phyloP scores from a whole-genome alignment of 2,329 filamentous ascomycete genomes.

The Periglandula ipomoeae region DNA sequence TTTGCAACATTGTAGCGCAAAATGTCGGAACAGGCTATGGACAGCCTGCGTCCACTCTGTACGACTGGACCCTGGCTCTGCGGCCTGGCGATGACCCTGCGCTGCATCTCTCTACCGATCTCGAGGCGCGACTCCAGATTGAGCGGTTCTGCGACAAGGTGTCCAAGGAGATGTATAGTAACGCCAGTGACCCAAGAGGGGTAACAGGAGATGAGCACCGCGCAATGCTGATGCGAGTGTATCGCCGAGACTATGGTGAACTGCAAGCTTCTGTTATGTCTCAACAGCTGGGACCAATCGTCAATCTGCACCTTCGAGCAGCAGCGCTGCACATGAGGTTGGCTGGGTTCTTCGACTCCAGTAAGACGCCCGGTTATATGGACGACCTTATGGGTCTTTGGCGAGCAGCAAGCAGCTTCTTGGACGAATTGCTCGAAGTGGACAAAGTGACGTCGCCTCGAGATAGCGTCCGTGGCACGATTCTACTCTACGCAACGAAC shows the following conservation, averaged over 20 bases:
- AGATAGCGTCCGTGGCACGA: slow-evolving; percentile 38
- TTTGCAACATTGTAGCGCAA: slow-evolving; percentile 77
- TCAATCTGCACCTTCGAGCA: slow-evolving; percentile 60
- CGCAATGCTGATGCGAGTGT: slow-evolving; percentile 57
- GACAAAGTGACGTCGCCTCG: slow-evolving; percentile 37
- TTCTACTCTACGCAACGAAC: slow-evolving; percentile 59
- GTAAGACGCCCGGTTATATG: slow-evolving; percentile 59
- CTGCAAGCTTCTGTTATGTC: slow-evolving; percentile 52
- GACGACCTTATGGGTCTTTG: slow-evolving; percentile 69
- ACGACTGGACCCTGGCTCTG: slow-evolving; percentile 63
- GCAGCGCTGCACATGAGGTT: slow-evolving; percentile 67
- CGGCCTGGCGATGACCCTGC: slow-evolving; percentile 51
- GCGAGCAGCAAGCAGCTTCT: slow-evolving; percentile 59
- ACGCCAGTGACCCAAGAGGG: slow-evolving; percentile 62
- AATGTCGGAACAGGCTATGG: slow-evolving; percentile 76
- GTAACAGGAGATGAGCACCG: slow-evolving; percentile 59
- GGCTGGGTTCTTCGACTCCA: slow-evolving; percentile 74
- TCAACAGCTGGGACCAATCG: slow-evolving; percentile 46
- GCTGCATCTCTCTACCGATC: slow-evolving; percentile 49
- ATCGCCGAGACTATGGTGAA: slow-evolving; percentile 55
- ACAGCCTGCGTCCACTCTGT: slow-evolving; percentile 68
- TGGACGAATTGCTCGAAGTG: slow-evolving; percentile 54
- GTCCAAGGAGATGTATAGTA: slow-evolving; percentile 71
- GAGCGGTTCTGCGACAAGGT: slow-evolving; percentile 71
- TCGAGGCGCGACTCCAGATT: slow-evolving; percentile 60